These are phyloP conservation scores for Rhodotorula sp. DNA, from an alignment of 1,284 basidiomycete genomes.

Conservation along the genomic window DNA sequence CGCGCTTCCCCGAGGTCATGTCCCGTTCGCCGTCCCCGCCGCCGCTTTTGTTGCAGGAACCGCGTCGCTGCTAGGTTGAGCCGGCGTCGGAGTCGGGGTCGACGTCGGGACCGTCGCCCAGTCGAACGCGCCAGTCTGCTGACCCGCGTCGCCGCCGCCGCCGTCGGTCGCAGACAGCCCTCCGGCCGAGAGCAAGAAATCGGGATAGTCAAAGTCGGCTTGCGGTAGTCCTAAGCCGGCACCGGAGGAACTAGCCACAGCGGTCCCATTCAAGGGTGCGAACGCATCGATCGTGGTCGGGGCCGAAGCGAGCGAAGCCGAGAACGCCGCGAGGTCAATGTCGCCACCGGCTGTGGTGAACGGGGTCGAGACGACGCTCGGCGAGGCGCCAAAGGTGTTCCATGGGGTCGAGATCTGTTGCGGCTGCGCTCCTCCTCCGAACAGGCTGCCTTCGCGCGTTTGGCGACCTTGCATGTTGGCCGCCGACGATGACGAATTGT, in stretches of 20 bases:
- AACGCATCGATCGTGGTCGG: neutral
- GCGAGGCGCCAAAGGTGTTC: constrained; percentile 10
- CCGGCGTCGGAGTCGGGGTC: neutral
- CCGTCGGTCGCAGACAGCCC: neutral
- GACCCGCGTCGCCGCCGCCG: neutral
- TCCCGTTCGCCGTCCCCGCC: too few species aligned
- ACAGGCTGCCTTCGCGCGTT: neutral
- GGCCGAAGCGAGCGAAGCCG: neutral
- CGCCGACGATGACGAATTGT: neutral
- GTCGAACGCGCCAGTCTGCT: neutral
- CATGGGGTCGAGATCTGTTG: constrained; percentile 4
- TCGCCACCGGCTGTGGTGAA: constrained; percentile 1
- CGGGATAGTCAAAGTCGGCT: constrained; percentile 13
- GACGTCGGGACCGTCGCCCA: constrained; percentile 2
- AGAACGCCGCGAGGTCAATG: neutral
- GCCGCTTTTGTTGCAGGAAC: too few species aligned
- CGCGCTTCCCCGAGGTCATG: too few species aligned
- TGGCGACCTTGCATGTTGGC: neutral
- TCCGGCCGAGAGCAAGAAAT: constrained; percentile 5
- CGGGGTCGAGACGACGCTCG: neutral
- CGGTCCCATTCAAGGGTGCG: neutral
- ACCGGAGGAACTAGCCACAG: neutral
- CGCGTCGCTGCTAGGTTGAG: neutral
- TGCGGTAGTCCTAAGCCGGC: neutral
- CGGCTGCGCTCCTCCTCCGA: neutral